Evolutionary conservation across 2,329 filamentous ascomycete genomes (phyloP).

Genomic region (Epichloe bromicola): DNA sequence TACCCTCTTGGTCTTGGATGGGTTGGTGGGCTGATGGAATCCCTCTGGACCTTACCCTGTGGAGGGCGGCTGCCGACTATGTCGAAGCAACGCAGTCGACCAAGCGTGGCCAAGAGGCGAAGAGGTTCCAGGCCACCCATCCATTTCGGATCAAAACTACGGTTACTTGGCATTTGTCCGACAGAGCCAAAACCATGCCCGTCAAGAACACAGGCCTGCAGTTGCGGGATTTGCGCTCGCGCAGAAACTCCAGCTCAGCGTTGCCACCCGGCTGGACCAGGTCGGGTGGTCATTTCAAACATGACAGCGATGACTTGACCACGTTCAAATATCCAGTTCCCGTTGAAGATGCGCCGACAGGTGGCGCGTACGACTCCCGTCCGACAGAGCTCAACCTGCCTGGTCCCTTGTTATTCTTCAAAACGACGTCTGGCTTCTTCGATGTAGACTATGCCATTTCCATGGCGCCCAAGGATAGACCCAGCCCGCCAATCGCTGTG

Average conservation of each 20-base stretch:
- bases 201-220: constrained; percentile 25
- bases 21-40: constrained; percentile 34
- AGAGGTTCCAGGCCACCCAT: constrained; percentile 24
- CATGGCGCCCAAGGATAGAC: constrained; percentile 20
- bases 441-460: constrained; percentile 27
- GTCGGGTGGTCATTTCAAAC: constrained; percentile 23
- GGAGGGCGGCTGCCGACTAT: constrained; percentile 31
- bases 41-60: constrained; percentile 27
- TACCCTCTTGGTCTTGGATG: constrained; percentile 35
- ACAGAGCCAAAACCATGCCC: constrained; percentile 21
- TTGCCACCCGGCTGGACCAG: constrained; percentile 28
- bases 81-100: constrained; percentile 23
- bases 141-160: constrained; percentile 26
- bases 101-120: constrained; percentile 18
- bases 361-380: constrained; percentile 17
- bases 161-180: constrained; percentile 27
- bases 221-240: constrained; percentile 25
- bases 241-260: constrained; percentile 15
- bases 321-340: constrained; percentile 31
- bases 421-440: constrained; percentile 25
- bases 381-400: constrained; percentile 20
- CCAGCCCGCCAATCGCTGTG: constrained; percentile 28
- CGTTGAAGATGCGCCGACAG: constrained; percentile 20
- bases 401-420: constrained; percentile 27
- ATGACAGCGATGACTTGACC: constrained; percentile 26